phyloP scores from a whole-genome alignment of 169 alveolate species.

The Eimeria praecox region DNA sequence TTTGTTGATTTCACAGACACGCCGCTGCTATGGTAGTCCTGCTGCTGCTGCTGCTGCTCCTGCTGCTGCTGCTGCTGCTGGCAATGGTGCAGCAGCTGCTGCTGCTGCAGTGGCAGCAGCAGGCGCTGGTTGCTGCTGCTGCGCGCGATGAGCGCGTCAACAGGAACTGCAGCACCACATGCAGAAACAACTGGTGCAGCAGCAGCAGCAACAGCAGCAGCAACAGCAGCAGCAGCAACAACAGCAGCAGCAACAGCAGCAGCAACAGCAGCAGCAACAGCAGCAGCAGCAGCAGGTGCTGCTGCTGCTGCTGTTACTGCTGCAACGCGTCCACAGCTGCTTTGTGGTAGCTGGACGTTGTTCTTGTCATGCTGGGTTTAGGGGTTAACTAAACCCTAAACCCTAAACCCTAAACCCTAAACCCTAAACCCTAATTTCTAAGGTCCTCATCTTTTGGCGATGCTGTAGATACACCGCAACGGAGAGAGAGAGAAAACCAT shows the following conservation, averaged over 20 bases:
- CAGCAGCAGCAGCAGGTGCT: background rate
- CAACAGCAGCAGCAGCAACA: no score
- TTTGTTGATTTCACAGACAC: background rate
- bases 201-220: no score
- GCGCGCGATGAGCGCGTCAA: background rate
- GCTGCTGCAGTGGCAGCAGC: background rate
- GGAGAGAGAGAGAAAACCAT: background rate
- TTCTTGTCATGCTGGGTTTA: background rate
- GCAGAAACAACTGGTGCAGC: background rate
- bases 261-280: background rate
- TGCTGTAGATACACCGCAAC: background rate
- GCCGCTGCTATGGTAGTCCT: background rate
- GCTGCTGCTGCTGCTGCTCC: background rate
- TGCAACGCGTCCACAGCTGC: background rate
- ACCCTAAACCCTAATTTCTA: no score
- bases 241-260: no score
- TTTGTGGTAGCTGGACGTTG: background rate
- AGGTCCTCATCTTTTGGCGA: background rate
- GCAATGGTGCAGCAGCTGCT: background rate
- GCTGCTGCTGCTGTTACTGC: background rate
- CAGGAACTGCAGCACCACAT: no score
- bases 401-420: conserved; percentile 15
- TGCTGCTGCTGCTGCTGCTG: background rate
- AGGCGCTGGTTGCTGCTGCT: background rate
- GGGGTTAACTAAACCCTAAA: background rate